Base-by-base conservation (phyloP, 371 early-diverging fungal species). In the Paramicrosporidium saccamoebae region DNA sequence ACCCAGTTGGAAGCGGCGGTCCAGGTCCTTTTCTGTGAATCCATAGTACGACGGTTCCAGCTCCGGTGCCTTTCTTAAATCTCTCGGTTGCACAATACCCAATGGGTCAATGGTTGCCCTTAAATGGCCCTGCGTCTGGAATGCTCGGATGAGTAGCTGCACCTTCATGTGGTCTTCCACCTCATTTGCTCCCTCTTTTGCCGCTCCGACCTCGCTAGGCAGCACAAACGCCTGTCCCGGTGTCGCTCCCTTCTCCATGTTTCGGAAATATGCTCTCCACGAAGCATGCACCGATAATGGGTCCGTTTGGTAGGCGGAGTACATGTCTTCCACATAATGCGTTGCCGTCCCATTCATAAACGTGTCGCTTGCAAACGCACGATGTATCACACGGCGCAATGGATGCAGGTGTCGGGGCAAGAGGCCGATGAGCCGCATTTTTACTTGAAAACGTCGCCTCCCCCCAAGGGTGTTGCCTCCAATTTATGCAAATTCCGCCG, bases 151-250 rank as follows among this genome's bases (percentile, higher is more conserved):
- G 28, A 90, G 41, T n/a, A 86, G 60, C 52, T 90, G 88, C 22
- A 90, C 64, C 52, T 90, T 90, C 62, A 88, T 60, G 42, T 86
- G 86, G 48, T 86, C 88, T 44, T 72, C 54, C 21, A 84, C 64
- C 25, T 69, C 68, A 14, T 31, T 30, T n/a, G 46, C 15, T 10
- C 21, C 19, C 14, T 21, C 10, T 6, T 6, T 23, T 4, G 45
- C 4, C 23, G 39, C 29, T 17, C 32, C 35, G 0, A 32, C 28
- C 20, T 51, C 44, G 29, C 31, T 46, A 14, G 69, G 53, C 6
- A 62, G 50, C 33, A 57, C 60, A 21, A 65, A 75, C 13, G 77
- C 69, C 26, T 57, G 44, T 5, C 57, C 49, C n/a, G 72, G 58
- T 32, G 47, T 34, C 19, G 54, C 52, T 15, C 65, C 67, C 20